Evolutionary conservation across 495 filamentous ascomycete species (phyloP).

Genomic region (Aspergillus steynii): DNA sequence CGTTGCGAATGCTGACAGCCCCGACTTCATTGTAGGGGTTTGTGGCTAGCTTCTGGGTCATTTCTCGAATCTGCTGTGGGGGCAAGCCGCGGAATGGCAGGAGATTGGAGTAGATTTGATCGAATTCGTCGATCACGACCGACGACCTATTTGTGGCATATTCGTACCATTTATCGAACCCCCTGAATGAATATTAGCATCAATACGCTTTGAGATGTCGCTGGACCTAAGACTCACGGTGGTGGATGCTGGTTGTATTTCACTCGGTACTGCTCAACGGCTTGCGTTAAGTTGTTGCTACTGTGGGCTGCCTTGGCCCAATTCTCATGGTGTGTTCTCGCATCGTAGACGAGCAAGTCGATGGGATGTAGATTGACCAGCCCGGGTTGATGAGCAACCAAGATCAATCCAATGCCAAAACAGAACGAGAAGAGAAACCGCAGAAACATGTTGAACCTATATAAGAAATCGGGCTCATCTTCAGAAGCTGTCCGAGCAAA

Average conservation of each 20-base stretch:
- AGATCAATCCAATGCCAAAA: constrained; percentile 28
- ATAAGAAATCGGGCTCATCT: constrained; percentile 33
- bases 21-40: constrained; percentile 53
- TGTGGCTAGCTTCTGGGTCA: constrained; percentile 44
- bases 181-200: constrained; percentile 21
- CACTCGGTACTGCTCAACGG: constrained; percentile 42
- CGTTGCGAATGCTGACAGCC: constrained; percentile 47
- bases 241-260: constrained; percentile 52
- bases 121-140: constrained; percentile 71
- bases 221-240: constrained; percentile 30
- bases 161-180: constrained; percentile 66
- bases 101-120: constrained; percentile 69
- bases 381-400: constrained; percentile 32
- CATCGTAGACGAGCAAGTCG: constrained; percentile 48
- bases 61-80: constrained; percentile 57
- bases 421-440: constrained; percentile 30
- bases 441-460: constrained; percentile 30
- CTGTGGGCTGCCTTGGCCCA: constrained; percentile 36
- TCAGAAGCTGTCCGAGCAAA: constrained; percentile 28
- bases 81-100: constrained; percentile 71
- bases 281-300: constrained; percentile 39
- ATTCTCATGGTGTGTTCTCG: constrained; percentile 33
- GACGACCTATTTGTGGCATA: constrained; percentile 65
- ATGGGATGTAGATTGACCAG: constrained; percentile 43
- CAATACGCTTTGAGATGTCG: constrained; percentile 7